A percentile compares a stretch with the other conserved stretches of the same genome.
These are phyloP conservation scores for Cicer chorassanicum DNA, from an alignment of 306 rosid genomes.

Conservation along the genomic window DNA sequence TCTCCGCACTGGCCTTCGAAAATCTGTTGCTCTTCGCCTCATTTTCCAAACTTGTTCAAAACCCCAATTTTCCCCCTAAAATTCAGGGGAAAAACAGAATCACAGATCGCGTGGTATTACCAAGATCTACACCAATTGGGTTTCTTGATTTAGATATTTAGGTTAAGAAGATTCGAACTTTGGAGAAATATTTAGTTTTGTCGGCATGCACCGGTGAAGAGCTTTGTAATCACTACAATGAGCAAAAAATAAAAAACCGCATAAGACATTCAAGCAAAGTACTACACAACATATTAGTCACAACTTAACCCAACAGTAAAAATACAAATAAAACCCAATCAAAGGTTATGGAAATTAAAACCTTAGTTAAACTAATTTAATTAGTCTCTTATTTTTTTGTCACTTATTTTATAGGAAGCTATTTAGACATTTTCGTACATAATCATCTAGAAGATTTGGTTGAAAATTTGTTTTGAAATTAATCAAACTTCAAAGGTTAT, in stretches of 20 bases:
- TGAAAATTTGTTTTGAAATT: no score
- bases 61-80: constrained; percentile 30
- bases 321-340: background rate
- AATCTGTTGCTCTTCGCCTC: constrained; percentile 83
- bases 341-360: background rate
- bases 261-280: background rate
- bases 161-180: constrained; percentile 34
- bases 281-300: background rate
- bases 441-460: no score
- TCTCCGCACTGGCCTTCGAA: constrained; percentile 81
- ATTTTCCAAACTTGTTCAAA: constrained; percentile 45
- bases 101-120: constrained; percentile 30
- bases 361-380: background rate
- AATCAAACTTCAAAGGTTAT: no score
- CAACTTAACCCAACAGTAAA: background rate
- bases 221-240: constrained; percentile 27
- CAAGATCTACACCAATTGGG: constrained; percentile 43
- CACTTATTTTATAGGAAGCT: no score
- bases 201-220: constrained; percentile 40
- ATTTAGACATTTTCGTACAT: no score
- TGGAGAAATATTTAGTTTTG: background rate
- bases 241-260: background rate
- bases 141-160: constrained; percentile 27
- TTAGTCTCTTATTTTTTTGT: no score
- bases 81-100: constrained; percentile 10